Conservation (phyloP, 139 green algal species). For the Chlorella sp. region DNA sequence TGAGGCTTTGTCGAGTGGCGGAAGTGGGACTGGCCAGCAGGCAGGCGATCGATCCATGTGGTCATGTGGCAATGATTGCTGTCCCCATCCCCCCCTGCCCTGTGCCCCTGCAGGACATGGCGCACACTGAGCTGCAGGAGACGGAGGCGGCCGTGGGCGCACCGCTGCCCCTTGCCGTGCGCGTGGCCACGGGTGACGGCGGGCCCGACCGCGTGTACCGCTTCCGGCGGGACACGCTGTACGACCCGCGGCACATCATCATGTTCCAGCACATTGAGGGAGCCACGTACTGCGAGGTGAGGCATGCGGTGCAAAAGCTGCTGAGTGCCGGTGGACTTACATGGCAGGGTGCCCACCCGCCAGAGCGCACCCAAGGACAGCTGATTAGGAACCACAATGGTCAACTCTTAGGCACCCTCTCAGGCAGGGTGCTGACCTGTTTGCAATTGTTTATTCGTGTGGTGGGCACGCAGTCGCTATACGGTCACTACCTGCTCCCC, state of each 20-base stretch:
- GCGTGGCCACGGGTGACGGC: constrained; percentile 33
- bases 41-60: too few species aligned
- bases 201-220: constrained; percentile 31
- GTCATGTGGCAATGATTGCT: too few species aligned
- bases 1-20: too few species aligned
- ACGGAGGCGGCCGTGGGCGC: constrained; percentile 3
- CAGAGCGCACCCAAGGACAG: too few species aligned
- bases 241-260: constrained; percentile 22
- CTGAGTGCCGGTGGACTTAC: too few species aligned
- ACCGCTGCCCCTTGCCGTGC: not conserved
- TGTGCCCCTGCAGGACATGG: not conserved
- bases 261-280: constrained; percentile 44
- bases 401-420: too few species aligned
- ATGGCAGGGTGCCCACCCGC: too few species aligned
- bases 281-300: constrained; percentile 21
- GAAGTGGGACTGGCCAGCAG: too few species aligned
- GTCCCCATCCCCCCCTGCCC: too few species aligned
- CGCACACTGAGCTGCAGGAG: constrained; percentile 4
- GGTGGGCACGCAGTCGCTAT: constrained; percentile 16
- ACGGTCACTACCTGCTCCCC: constrained; percentile 44
- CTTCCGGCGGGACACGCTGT: constrained; percentile 23
- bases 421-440: too few species aligned
- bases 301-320: not conserved
- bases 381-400: too few species aligned
- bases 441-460: too few species aligned